Evolutionary conservation across 257 asterid species (phyloP).

Genomic region (Petrea volubilis): DNA sequence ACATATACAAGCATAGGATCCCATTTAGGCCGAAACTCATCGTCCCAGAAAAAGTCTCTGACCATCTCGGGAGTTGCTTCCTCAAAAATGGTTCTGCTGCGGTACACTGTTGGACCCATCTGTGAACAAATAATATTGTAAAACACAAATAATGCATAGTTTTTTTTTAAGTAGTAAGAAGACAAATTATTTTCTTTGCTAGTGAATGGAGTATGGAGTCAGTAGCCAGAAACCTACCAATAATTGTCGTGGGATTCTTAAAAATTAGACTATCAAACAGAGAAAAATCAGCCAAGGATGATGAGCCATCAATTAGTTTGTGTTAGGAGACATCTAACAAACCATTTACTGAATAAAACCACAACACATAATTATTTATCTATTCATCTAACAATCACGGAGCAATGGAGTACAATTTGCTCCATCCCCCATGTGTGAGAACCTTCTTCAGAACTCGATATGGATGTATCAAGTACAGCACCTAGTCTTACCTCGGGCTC

Average conservation of each 20-base stretch:
- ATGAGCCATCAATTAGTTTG: slow-evolving; percentile 8
- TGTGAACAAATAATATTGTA: slow-evolving; percentile 35
- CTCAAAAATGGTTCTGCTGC: slow-evolving; percentile 83
- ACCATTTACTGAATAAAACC: neutral
- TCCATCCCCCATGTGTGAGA: no score
- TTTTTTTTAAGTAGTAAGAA: slow-evolving; percentile 4
- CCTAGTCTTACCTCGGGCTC: slow-evolving; percentile 73
- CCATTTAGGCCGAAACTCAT: slow-evolving; percentile 88
- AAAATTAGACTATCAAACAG: neutral
- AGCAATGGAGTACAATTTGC: neutral
- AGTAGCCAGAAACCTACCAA: neutral
- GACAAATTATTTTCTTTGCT: neutral
- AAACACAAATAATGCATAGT: neutral
- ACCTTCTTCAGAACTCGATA: slow-evolving; percentile 26
- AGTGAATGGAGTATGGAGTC: slow-evolving; percentile 2
- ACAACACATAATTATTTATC: slow-evolving; percentile 29
- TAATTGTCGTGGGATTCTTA: slow-evolving; percentile 4
- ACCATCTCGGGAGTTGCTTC: slow-evolving; percentile 87
- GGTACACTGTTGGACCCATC: slow-evolving; percentile 67
- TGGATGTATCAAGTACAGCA: slow-evolving; percentile 38
- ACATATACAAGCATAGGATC: slow-evolving; percentile 76
- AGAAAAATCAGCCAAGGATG: slow-evolving; percentile 1
- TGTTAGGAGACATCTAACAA: neutral
- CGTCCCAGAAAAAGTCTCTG: slow-evolving; percentile 97
- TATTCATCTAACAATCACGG: neutral